Base-by-base conservation (phyloP, 1,139 yeast species). In the Sugiyamaella neomexicana region DNA sequence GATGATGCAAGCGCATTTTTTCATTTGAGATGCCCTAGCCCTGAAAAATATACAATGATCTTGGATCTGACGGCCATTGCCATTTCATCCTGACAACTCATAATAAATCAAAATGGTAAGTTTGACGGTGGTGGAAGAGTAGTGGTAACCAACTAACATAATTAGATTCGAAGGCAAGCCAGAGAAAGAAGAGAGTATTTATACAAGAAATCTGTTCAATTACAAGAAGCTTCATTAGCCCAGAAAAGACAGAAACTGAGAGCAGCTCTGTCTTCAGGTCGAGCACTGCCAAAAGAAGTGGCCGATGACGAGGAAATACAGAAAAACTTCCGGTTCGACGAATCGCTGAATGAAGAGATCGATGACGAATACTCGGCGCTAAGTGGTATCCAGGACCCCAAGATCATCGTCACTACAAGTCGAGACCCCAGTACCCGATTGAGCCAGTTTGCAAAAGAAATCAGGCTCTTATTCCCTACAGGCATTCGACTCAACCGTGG, bases 111-210 rank as follows among this genome's bases (percentile, higher is more conserved):
- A 5, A 17, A 44, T 44, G 39, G 46, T 42, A 29, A 42, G 46
- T 29, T 40, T 23, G 27, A 38, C 9, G 17, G 10, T 8, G 27
- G 9, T 12, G n/a, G 42, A 2, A 38, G 27, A 7, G 40, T 37
- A 16, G 16, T 9, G 15, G 42, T 15, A 7, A 16, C 8, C 17
- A 13, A 17, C 27, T 16, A 20, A 23, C 46, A 31, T 31, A 49
- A 20, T n/a, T 58, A 62, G 97, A 76, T 89, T 58, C 81, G 99
- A 73, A 83, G 88, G 76, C 96, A 90, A 68, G 97, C 97, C 16
- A 83, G 98, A 75, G 97, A 91, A 71, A 81, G 98, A 75, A 82
- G 96, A 72, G 98, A 93, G 67, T 93, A 90, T 65, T 77, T 91
- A 43, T 93, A 89, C 75, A 80, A 91, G 54, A 90, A 91, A 68